These are phyloP conservation scores for Rosa rugosa DNA, from an alignment of 306 rosid species.

Conservation along the genomic window DNA sequence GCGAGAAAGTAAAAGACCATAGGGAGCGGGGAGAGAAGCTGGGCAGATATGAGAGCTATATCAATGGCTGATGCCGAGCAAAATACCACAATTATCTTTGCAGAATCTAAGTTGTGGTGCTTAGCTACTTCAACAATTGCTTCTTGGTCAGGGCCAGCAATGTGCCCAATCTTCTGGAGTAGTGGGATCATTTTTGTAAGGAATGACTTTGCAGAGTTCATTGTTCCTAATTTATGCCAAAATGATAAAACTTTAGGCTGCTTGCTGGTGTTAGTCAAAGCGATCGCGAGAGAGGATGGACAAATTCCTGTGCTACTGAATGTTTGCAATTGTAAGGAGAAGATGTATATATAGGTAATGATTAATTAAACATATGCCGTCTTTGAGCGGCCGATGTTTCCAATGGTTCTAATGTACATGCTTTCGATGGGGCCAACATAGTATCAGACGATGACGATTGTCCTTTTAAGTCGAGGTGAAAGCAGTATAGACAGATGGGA, in stretches of 20 bases:
- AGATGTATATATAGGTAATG: too few relatives aligned
- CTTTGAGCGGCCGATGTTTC: too few relatives aligned
- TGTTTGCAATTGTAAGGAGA: too few relatives aligned
- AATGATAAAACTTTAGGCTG: too few relatives aligned
- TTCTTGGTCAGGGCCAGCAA: neutral
- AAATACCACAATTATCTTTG: neutral
- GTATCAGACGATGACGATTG: too few relatives aligned
- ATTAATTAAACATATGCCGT: too few relatives aligned
- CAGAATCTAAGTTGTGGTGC: neutral
- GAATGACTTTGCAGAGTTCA: conserved; percentile 1
- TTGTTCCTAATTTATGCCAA: neutral
- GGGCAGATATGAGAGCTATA: neutral
- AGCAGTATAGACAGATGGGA: too few relatives aligned
- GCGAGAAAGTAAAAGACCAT: neutral
- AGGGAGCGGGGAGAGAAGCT: neutral
- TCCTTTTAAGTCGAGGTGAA: too few relatives aligned
- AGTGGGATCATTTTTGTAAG: neutral
- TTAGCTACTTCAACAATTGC: neutral
- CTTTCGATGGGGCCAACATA: too few relatives aligned
- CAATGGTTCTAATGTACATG: too few relatives aligned
- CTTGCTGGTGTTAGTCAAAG: neutral
- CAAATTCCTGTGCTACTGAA: too few relatives aligned
- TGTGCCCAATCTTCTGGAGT: neutral
- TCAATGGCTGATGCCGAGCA: conserved; percentile 1
- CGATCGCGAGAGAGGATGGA: too few relatives aligned